Percentiles rank a stretch among this genome's conserved stretches.
phyloP scores from a whole-genome alignment of 2,329 filamentous ascomycete genomes.

The Golovinomyces cichoracearum region DNA sequence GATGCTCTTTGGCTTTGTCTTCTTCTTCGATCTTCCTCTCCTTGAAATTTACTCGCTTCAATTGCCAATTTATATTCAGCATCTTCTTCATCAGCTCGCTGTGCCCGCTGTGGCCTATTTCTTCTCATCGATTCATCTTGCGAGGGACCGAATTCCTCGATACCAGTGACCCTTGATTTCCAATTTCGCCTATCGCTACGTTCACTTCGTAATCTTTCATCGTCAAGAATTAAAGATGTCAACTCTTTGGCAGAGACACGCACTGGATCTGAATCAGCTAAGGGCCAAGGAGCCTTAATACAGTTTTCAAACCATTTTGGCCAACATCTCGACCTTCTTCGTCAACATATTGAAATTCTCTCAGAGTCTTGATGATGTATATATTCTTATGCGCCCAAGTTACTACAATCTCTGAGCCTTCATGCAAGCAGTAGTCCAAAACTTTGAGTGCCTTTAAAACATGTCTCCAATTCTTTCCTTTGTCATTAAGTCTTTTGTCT shows the following conservation, averaged over 20 bases:
- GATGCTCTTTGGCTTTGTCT: slow-evolving; percentile 33
- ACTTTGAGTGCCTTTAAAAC: slow-evolving; percentile 95
- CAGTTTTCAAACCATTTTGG: slow-evolving; percentile 48
- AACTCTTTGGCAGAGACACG: slow-evolving; percentile 90
- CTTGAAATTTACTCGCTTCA: slow-evolving; percentile 83
- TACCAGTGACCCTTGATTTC: slow-evolving; percentile 86
- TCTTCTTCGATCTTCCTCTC: slow-evolving; percentile 64
- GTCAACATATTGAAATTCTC: slow-evolving; percentile 90
- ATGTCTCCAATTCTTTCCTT: slow-evolving; percentile 98
- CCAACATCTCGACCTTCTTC: slow-evolving; percentile 90
- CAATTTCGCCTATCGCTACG: slow-evolving; percentile 76
- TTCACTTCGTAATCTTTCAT: slow-evolving; percentile 74
- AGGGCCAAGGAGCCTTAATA: background rate
- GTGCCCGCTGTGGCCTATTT: slow-evolving; percentile 23
- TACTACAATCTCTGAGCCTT: slow-evolving; percentile 85
- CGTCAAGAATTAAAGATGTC: slow-evolving; percentile 72
- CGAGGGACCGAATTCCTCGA: slow-evolving; percentile 48
- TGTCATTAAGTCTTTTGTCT: slow-evolving; percentile 94
- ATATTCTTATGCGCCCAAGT: slow-evolving; percentile 96
- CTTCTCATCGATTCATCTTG: slow-evolving; percentile 15
- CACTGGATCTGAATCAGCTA: slow-evolving; percentile 29
- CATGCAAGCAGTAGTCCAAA: slow-evolving; percentile 89
- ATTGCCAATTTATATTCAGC: slow-evolving; percentile 72
- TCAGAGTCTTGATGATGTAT: slow-evolving; percentile 94
- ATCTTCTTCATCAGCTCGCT: slow-evolving; percentile 52